A percentile compares a stretch with the other conserved stretches of the same genome.
These are phyloP conservation scores for Diaporthe sp. DNA, from an alignment of 2,329 filamentous ascomycete species.

Conservation along the genomic window DNA sequence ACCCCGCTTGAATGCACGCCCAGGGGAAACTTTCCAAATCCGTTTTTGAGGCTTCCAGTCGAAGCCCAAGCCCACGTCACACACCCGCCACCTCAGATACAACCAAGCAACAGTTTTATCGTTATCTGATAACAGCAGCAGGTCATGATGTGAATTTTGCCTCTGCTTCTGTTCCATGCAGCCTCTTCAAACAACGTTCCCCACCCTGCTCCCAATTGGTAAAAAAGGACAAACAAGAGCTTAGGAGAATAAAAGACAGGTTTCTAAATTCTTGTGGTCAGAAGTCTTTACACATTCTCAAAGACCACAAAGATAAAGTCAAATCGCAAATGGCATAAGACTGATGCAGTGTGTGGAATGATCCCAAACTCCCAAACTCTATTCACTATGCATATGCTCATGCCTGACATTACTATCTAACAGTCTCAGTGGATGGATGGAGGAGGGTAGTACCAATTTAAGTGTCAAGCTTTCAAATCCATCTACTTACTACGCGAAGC, in stretches of 20 bases:
- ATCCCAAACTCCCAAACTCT: too few relatives aligned
- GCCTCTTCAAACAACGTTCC: background rate
- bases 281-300: too few relatives aligned
- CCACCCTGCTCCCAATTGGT: too few relatives aligned
- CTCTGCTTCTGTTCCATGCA: background rate
- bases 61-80: background rate
- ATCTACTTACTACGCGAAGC: too few relatives aligned
- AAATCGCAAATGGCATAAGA: too few relatives aligned
- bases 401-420: too few relatives aligned
- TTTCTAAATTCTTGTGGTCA: background rate
- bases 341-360: too few relatives aligned
- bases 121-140: background rate
- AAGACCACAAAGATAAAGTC: too few relatives aligned
- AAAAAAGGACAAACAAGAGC: background rate
- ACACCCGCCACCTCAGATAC: background rate
- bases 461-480: too few relatives aligned
- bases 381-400: too few relatives aligned
- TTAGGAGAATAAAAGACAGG: background rate
- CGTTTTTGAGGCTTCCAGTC: background rate
- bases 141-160: background rate
- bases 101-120: background rate
- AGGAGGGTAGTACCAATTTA: too few relatives aligned
- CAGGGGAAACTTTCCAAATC: slow-evolving; percentile 8
- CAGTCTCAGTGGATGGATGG: too few relatives aligned
- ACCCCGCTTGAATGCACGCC: background rate